phyloP scores from a whole-genome alignment of 352 stramenopile genomes.

The Elongisporangium prolatum region DNA sequence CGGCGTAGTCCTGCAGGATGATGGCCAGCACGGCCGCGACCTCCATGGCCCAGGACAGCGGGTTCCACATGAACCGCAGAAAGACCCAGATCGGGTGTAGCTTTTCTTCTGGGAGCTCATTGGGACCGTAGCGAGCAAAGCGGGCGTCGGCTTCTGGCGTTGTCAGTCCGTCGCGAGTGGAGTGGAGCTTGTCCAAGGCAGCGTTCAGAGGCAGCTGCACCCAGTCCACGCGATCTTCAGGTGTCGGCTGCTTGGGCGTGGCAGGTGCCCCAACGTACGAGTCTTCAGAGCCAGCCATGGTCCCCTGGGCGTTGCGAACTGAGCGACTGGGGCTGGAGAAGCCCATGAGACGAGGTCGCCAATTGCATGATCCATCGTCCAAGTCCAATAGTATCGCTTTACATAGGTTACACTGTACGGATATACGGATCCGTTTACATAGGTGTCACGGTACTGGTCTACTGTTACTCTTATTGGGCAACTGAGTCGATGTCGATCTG shows the following conservation, averaged over 20 bases:
- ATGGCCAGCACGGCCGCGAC: constrained; percentile 47
- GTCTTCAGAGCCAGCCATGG: background rate
- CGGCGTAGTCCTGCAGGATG: constrained; percentile 49
- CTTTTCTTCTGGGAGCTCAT: constrained; percentile 54
- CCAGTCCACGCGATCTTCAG: constrained; percentile 16
- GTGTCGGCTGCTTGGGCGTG: constrained; percentile 49
- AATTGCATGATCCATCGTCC: too few species aligned
- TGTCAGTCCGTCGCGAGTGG: constrained; percentile 38
- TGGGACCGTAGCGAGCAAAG: constrained; percentile 46
- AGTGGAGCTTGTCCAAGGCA: constrained; percentile 57
- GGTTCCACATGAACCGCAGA: constrained; percentile 61
- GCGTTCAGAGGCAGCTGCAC: constrained; percentile 43
- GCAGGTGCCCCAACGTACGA: constrained; percentile 6
- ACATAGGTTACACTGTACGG: too few species aligned
- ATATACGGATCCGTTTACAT: background rate
- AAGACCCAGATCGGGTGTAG: constrained; percentile 57
- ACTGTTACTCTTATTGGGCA: background rate
- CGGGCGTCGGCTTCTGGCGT: constrained; percentile 41
- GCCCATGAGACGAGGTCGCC: background rate
- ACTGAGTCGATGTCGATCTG: background rate
- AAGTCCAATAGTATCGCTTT: background rate
- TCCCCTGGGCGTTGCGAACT: background rate
- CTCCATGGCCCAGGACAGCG: constrained; percentile 61
- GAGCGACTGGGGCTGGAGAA: background rate
- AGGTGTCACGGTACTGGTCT: too few species aligned